Base-by-base conservation (phyloP, 2,329 filamentous ascomycete genomes). In the Alternaria solani region DNA sequence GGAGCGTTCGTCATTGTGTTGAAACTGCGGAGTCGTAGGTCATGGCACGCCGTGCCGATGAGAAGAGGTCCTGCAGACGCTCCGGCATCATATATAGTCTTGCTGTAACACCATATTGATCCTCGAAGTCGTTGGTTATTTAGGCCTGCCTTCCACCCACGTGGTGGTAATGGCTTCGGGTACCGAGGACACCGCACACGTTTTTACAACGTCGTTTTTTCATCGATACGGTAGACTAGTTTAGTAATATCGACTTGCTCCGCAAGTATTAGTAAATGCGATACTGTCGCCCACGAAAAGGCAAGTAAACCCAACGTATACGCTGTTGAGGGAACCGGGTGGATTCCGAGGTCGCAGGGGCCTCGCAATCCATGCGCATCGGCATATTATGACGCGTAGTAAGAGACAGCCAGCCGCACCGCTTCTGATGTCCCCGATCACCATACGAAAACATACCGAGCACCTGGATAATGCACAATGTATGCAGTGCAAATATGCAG, bases 301-400 rank as follows among this genome's bases (percentile, higher is more conserved):
- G 14, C 20, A 36, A 38, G 16, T 7, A 25, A 49, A 49, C 30
- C 46, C 20, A 34, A 36, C 30, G 30, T 16, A 46, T 0, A 18
- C 43, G 43, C 43, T 2, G 26, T 30, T 4, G 20, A 38, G 12
- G 30, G 16, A n/a, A 25, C n/a, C 32, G 46, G 32, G 20, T 49
- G 23, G 12, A 49, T 49, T 49, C 39, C 20, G 39, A 42, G 46
- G 46, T 38, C 3, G 51, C 51, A 41, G 51, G 51, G 28, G 20
- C 38, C 23, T 34, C 34, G 18, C 34, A 25, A 36, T 38, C 16
- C 46, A 49, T 26, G 20, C 9, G 32, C 46, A 38, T 34, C 32
- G 32, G 32, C 34, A 49, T 20, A 49, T 38, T 34, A 49, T 38
- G 46, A 36, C 32, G 20, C 18, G 32, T 49, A 14, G 43, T 12